A percentile compares a stretch with the other conserved stretches of the same genome.
These are phyloP conservation scores for Entamoeba dispar DNA, from an alignment of 208 protist species.

Conservation along the genomic window DNA sequence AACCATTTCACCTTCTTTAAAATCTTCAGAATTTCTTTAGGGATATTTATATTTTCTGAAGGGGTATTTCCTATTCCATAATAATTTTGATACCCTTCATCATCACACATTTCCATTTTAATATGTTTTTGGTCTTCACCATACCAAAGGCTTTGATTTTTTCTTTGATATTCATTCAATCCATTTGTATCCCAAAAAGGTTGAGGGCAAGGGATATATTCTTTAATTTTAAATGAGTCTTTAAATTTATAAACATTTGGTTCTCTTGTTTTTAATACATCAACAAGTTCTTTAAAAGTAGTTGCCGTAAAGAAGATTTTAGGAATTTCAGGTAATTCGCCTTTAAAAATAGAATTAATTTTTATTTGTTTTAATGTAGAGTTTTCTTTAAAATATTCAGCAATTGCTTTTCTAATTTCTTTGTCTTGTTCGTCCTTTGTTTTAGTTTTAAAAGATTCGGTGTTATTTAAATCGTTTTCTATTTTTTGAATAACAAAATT, in stretches of 20 bases:
- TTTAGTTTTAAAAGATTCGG: background rate
- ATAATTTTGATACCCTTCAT: background rate
- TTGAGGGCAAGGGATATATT: background rate
- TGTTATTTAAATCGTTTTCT: background rate
- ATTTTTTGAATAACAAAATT: background rate
- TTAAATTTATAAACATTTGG: background rate
- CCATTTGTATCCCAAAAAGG: background rate
- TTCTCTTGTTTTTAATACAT: background rate
- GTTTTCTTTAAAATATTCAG: background rate
- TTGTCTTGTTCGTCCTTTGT: background rate
- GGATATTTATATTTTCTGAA: background rate
- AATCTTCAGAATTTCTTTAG: background rate
- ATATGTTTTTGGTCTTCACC: background rate
- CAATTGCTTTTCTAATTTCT: background rate
- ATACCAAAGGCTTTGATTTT: background rate
- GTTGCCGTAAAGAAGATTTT: background rate
- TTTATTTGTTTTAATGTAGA: background rate
- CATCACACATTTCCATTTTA: background rate
- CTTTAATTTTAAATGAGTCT: background rate
- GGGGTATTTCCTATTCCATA: background rate
- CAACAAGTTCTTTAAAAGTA: background rate
- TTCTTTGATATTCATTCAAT: background rate
- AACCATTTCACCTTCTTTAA: background rate
- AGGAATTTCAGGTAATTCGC: background rate
- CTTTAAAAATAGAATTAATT: background rate